A percentile compares a stretch with the other conserved stretches of the same genome.
phyloP scores from a whole-genome alignment of 2,329 filamentous ascomycete species.

The Cercospora zeae-maydis region DNA sequence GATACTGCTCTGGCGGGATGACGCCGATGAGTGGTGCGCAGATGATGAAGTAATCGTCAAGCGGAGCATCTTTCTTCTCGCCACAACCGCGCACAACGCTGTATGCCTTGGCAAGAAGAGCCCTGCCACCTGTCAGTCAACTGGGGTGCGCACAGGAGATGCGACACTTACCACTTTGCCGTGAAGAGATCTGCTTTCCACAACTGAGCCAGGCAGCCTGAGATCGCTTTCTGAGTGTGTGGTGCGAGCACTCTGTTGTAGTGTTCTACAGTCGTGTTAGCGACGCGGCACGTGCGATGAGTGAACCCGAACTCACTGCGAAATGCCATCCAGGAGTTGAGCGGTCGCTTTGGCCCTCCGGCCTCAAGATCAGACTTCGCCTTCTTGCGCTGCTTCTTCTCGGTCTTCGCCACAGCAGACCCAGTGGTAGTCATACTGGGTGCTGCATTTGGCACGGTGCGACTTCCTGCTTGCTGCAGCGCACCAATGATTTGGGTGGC shows the following conservation, averaged over 20 bases:
- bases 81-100: conserved; percentile 52
- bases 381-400: conserved; percentile 24
- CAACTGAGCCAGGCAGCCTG: conserved; percentile 48
- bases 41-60: conserved; percentile 48
- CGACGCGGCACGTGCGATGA: neutral
- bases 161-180: conserved; percentile 44
- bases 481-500: neutral
- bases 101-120: conserved; percentile 55
- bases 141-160: neutral
- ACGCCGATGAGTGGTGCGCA: conserved; percentile 49
- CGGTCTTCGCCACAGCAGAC: conserved; percentile 14
- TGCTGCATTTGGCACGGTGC: conserved; percentile 18
- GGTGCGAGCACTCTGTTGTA: conserved; percentile 15
- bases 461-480: neutral
- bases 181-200: conserved; percentile 52
- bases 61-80: conserved; percentile 46
- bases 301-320: too few relatives aligned
- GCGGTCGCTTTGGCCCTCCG: too few relatives aligned
- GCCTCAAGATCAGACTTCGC: conserved; percentile 15
- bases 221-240: conserved; percentile 50
- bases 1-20: conserved; percentile 46
- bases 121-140: neutral
- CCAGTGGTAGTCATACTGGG: conserved; percentile 16
- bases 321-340: too few relatives aligned
- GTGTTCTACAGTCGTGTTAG: conserved; percentile 36